Evolutionary conservation across 768 basidiomycete species (phyloP).

Genomic region (Tubosaeta sp.): DNA sequence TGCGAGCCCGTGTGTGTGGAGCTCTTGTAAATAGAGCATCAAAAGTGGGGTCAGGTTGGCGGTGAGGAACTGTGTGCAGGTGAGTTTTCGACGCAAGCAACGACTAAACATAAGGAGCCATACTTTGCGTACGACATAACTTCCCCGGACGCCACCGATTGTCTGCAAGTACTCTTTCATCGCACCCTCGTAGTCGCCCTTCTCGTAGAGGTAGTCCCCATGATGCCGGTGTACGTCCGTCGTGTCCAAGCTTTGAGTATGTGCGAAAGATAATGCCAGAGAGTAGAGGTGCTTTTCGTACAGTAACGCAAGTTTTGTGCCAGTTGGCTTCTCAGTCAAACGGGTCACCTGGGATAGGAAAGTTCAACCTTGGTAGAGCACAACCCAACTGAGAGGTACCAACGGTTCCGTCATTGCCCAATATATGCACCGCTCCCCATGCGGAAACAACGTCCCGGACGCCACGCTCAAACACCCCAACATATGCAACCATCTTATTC

Average conservation of each 20-base stretch:
- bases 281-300: slow-evolving; percentile 76
- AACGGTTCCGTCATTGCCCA: slow-evolving; percentile 78
- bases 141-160: slow-evolving; percentile 83
- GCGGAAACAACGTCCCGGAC: slow-evolving; percentile 79
- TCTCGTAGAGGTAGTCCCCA: slow-evolving; percentile 86
- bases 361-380: neutral
- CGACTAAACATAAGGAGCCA: neutral
- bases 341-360: slow-evolving; percentile 47
- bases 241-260: slow-evolving; percentile 73
- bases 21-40: slow-evolving; percentile 92
- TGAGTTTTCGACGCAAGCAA: slow-evolving; percentile 7
- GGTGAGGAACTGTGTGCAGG: slow-evolving; percentile 73
- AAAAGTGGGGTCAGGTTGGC: slow-evolving; percentile 95
- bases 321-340: slow-evolving; percentile 74
- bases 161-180: slow-evolving; percentile 93
- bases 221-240: slow-evolving; percentile 89
- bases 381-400: slow-evolving; percentile 13
- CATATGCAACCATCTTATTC: slow-evolving; percentile 86
- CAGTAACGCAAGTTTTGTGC: slow-evolving; percentile 81
- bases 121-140: slow-evolving; percentile 97
- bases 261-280: slow-evolving; percentile 79
- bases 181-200: slow-evolving; percentile 89
- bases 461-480: slow-evolving; percentile 75
- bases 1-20: slow-evolving; percentile 85
- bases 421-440: slow-evolving; percentile 76